Base-by-base conservation (phyloP, 1,284 basidiomycete genomes). In the Farysia itapuensis region DNA sequence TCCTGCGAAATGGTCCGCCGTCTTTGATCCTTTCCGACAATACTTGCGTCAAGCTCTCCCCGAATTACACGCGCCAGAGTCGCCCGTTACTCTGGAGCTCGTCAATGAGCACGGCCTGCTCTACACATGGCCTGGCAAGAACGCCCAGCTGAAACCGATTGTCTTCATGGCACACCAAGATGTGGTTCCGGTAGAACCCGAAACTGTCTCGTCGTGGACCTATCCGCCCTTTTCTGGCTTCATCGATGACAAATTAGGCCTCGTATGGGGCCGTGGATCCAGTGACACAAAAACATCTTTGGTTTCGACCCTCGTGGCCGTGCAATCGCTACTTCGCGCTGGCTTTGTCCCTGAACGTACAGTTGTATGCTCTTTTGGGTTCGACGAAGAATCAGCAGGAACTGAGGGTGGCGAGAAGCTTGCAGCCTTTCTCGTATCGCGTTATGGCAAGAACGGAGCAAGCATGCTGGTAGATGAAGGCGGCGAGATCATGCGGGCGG, bases 81-180 rank as follows among this genome's bases (percentile, higher is more conserved):
- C 57, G 36, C 51, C 35, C 2, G 34, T 65, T 29, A 36, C 39
- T 13, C 35, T 43, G 20, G 66, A 72, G 16, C 24, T 42, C 5
- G 82, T 88, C 51, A 84, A 85, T 64, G 82, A 83, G 0, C 84
- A 84, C 49, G 87, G 84, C 0, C 74, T 88, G 14, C 78, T 88
- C 1, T 87, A 82, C 64, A 81, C 81, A 11, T 86, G 85, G 82
- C 71, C 79, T 30, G 87, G 87, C 29, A 80, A 80, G 0, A 79
- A 85, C 49, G 34, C 70, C 1, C 72, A 76, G 5, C 78, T 86
- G 50, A 85, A 87, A 71, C 87, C 86, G 1, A 67, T 87, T 2
- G 79, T 88, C 26, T 75, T 89, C 26, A 81, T 82, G 15, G 85
- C 80, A 1, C 86, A 88, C 68, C 84, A 86, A 82, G 81, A 82